Evolutionary conservation across 2,329 filamentous ascomycete species (phyloP).

Genomic region (Magnaporthiopsis poae): DNA sequence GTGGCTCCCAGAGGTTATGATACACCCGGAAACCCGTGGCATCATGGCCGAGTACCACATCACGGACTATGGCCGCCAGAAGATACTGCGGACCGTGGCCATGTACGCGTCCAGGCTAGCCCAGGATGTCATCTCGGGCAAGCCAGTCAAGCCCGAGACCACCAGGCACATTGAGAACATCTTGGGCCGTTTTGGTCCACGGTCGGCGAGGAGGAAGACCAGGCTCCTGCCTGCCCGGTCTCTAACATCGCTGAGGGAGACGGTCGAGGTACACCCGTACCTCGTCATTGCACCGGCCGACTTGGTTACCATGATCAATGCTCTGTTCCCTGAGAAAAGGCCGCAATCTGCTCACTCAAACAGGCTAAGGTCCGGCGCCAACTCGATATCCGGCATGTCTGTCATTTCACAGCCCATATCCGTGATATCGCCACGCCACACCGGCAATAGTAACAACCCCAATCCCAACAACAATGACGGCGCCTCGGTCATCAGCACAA

Average conservation of each 20-base stretch:
- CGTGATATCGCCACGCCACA: slow-evolving; percentile 40
- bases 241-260: slow-evolving; percentile 63
- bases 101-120: slow-evolving; percentile 71
- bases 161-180: slow-evolving; percentile 64
- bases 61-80: slow-evolving; percentile 79
- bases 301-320: slow-evolving; percentile 68
- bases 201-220: slow-evolving; percentile 37
- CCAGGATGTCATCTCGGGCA: slow-evolving; percentile 65
- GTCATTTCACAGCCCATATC: slow-evolving; percentile 58
- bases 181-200: slow-evolving; percentile 51
- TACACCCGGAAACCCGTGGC: slow-evolving; percentile 73
- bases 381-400: slow-evolving; percentile 58
- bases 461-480: slow-evolving; percentile 44
- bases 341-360: slow-evolving; percentile 53
- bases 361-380: slow-evolving; percentile 56
- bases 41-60: slow-evolving; percentile 86
- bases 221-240: slow-evolving; percentile 62
- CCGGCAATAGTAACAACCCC: neutral
- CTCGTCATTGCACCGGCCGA: slow-evolving; percentile 72
- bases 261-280: slow-evolving; percentile 69
- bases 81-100: slow-evolving; percentile 68
- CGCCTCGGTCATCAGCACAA: slow-evolving; percentile 62
- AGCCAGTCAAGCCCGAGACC: slow-evolving; percentile 41
- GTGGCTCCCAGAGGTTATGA: slow-evolving; percentile 73
- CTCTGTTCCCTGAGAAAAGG: slow-evolving; percentile 67